Evolutionary conservation across 176 grass and related monocot species (phyloP), one percentile per base, ranked within the genome.

Genomic region (Lolium multiflorum): DNA sequence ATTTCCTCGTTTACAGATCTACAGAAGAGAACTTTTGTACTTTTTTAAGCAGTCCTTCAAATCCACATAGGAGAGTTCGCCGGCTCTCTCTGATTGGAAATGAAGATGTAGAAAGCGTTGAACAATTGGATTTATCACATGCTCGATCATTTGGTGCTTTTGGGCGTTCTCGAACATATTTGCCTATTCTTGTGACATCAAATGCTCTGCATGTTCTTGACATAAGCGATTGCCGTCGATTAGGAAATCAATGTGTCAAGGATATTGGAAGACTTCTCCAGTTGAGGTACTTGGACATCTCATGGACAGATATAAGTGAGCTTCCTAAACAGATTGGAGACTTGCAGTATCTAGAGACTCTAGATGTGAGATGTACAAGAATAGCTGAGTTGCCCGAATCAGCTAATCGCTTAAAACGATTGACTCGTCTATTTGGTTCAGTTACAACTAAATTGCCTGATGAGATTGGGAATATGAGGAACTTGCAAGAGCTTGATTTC

Each of bases 271-370:
- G 51, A 10, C 75, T 77, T 58, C 18, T 38, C 3, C 75, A 56
- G 52, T 5, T 77, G 43, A 63, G 43, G 6, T 71, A 43, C 17
- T n/a, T 71, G 18, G 11, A 71, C 39, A 71, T 71, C 9, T 0
- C 0, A 4, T 0, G 2, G 1, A 49, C 18, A 1, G 0, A 0
- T 21, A 9, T 72, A 20, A 72, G 3, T 14, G 69, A 48, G 4
- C 66, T 87, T 61, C 85, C 77, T 20, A 9, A 14, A 22, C 3
- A 82, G 9, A 88, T 88, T 8, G 51, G 57, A 1, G 31, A 38
- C 37, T 26, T 83, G 47, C 6, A 75, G 38, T 69, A 69, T 38
- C 59, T 88, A 24, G 58, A 83, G 35, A 51, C 13, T 6, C 11
- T 88, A 5, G 9, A 57, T 73, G 10, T 7, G 0, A 4, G 9